Conservation (phyloP, 305 asterid species). For the Solanum hybrid region DNA sequence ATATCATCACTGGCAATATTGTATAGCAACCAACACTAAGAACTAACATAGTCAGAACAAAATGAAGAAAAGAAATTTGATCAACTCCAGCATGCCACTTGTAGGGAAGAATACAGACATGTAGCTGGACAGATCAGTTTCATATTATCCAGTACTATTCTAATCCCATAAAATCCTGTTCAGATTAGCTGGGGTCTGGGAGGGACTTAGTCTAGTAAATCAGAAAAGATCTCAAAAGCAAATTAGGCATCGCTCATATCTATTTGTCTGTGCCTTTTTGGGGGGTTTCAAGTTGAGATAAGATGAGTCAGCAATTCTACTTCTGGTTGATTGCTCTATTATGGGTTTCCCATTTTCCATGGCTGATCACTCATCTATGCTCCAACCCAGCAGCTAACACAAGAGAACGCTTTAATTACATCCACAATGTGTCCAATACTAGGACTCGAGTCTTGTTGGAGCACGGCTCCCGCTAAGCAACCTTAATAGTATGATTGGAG, state of each 20-base stretch:
- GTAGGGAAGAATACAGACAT: not conserved
- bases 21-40: not conserved
- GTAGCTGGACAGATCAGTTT: not conserved
- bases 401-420: not conserved
- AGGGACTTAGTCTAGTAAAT: not conserved
- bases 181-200: not conserved
- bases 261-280: not conserved
- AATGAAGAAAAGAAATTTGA: not conserved
- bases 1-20: not conserved
- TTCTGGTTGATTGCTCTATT: not conserved
- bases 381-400: not conserved
- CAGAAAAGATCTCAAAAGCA: not conserved
- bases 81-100: not conserved
- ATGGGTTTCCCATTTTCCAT: not conserved
- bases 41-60: not conserved
- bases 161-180: not conserved
- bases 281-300: not conserved
- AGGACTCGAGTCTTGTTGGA: not conserved
- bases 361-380: not conserved
- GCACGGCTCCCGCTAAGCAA: not conserved
- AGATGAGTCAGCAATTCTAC: not conserved
- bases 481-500: not conserved
- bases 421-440: not conserved
- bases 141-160: not conserved
- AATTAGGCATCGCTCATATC: not conserved